phyloP scores from a whole-genome alignment of 2,329 filamentous ascomycete species.

The Talaromyces sp. region DNA sequence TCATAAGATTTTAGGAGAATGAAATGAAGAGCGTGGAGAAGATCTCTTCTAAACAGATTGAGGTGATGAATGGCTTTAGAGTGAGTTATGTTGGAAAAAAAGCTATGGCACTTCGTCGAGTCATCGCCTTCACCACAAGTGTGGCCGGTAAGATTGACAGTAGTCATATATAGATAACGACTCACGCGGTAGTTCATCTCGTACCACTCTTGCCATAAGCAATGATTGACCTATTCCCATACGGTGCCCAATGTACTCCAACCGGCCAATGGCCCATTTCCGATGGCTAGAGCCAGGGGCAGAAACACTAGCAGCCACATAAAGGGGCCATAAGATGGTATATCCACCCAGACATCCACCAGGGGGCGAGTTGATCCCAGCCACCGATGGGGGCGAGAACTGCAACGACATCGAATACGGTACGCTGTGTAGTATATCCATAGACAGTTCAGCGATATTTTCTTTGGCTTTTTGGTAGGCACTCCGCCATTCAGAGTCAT shows the following conservation, averaged over 20 bases:
- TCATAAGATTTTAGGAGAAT: no score
- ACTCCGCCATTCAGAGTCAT: neutral
- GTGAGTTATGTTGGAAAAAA: neutral
- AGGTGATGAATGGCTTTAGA: no score
- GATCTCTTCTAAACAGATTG: no score
- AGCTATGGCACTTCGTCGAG: neutral
- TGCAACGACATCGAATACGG: neutral
- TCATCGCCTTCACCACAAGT: neutral
- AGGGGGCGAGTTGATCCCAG: neutral
- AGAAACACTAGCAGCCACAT: neutral
- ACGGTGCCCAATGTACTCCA: neutral
- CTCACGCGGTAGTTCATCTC: neutral
- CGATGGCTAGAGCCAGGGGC: neutral
- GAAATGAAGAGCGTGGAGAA: no score
- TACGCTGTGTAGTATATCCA: neutral
- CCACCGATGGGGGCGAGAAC: neutral
- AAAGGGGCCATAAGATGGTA: neutral
- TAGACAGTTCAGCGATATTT: neutral
- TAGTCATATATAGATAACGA: neutral
- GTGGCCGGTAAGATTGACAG: neutral
- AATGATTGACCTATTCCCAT: neutral
- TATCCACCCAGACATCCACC: neutral
- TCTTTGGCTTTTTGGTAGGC: neutral
- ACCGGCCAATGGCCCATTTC: neutral
- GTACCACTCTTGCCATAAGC: neutral